Percentiles rank a stretch among this genome's conserved stretches.
These are phyloP conservation scores for Daldinia grandis DNA, from an alignment of 495 filamentous ascomycete genomes.

Conservation along the genomic window DNA sequence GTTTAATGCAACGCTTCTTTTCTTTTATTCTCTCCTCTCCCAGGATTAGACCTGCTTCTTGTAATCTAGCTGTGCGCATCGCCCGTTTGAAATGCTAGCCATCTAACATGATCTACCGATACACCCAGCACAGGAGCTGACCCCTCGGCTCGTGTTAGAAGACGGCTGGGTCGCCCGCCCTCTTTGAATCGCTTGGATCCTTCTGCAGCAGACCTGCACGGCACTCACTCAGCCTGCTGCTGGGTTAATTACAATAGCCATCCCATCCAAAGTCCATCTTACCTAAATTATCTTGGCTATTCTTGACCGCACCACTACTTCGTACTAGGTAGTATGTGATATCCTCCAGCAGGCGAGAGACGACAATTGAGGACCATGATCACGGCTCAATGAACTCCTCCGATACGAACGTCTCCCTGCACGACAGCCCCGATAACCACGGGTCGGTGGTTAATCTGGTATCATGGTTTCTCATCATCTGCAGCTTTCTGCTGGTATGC, in stretches of 20 bases:
- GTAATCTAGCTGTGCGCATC: background rate
- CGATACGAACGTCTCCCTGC: conserved; percentile 2
- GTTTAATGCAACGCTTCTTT: background rate
- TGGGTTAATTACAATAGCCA: background rate
- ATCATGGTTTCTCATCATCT: conserved; percentile 1
- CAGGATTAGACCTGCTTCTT: background rate
- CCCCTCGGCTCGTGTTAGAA: background rate
- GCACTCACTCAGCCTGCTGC: background rate
- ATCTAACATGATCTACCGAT: background rate
- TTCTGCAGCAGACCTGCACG: background rate
- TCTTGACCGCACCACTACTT: background rate
- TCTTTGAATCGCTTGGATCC: background rate
- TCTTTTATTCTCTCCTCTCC: background rate
- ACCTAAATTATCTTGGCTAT: background rate
- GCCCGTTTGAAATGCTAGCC: background rate
- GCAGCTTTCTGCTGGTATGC: background rate
- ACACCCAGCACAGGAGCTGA: background rate
- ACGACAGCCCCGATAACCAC: conserved; percentile 10
- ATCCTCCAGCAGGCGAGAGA: background rate
- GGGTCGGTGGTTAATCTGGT: conserved; percentile 3
- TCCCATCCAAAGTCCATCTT: background rate
- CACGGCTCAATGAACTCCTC: conserved; percentile 7
- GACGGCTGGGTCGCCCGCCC: background rate
- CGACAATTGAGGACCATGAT: background rate
- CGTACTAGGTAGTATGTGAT: background rate